Conservation (phyloP, 768 basidiomycete species). For the Termitomyces sp. region DNA sequence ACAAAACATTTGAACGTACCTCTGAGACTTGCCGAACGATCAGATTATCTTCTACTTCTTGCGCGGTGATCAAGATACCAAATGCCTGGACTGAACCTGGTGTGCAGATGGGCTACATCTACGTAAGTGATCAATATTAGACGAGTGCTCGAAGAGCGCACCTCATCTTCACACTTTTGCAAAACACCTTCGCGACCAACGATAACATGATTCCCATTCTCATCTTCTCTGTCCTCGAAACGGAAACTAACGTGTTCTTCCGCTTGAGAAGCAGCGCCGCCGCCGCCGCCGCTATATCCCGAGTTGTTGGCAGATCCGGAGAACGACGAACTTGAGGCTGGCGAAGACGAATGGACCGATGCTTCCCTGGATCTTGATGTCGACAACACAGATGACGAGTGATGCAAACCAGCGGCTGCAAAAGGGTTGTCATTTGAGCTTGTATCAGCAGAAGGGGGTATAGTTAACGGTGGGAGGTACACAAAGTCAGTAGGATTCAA, state of each 20-base stretch:
- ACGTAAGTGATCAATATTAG: not conserved
- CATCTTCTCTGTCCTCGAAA: constrained; percentile 64
- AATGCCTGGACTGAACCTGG: constrained; percentile 84
- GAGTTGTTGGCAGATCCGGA: constrained; percentile 11
- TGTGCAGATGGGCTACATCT: constrained; percentile 66
- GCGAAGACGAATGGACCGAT: not conserved
- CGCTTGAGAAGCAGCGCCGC: constrained; percentile 22
- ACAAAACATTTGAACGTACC: constrained; percentile 36
- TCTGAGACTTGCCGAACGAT: constrained; percentile 79
- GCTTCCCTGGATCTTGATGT: not conserved
- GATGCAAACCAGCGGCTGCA: not conserved
- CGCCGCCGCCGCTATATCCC: constrained; percentile 11
- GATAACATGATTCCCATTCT: constrained; percentile 68
- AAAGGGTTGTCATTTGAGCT: not conserved
- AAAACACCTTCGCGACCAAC: constrained; percentile 68
- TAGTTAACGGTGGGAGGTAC: constrained; percentile 35
- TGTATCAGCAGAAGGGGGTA: constrained; percentile 14
- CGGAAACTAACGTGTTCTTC: constrained; percentile 49
- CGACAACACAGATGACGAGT: not conserved
- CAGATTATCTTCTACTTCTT: constrained; percentile 56
- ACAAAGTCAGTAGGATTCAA: constrained; percentile 44
- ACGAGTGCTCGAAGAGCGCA: constrained; percentile 18
- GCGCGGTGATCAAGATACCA: constrained; percentile 74
- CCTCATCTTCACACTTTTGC: constrained; percentile 76
- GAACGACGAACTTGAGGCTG: not conserved